Conservation (phyloP, 2,329 filamentous ascomycete genomes). For the Botryotinia calthae region DNA sequence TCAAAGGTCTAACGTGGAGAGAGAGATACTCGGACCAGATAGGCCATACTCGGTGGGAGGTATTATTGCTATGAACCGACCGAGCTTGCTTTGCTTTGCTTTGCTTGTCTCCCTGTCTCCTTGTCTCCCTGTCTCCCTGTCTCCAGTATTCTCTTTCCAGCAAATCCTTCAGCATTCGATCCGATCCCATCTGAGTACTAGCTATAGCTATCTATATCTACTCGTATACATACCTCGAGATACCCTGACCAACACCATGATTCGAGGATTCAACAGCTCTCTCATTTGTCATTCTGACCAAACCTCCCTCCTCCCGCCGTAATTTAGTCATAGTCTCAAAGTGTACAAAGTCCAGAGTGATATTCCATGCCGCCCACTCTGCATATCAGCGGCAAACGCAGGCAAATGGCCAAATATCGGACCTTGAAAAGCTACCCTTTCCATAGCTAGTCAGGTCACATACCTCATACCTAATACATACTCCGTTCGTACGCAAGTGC, state of each 20-base stretch:
- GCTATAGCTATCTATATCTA: neutral
- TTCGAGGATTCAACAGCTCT: neutral
- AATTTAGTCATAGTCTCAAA: neutral
- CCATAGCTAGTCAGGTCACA: neutral
- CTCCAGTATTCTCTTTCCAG: neutral
- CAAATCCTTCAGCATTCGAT: no score
- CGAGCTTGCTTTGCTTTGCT: neutral
- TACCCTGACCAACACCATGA: neutral
- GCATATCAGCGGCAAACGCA: neutral
- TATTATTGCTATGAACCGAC: neutral
- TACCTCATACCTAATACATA: neutral
- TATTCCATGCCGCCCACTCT: no score
- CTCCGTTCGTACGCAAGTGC: neutral
- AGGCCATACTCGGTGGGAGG: neutral
- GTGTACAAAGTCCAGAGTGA: no score
- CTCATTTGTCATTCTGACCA: neutral
- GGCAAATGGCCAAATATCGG: conserved; percentile 4
- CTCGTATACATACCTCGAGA: neutral
- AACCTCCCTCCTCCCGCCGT: neutral
- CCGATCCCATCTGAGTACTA: neutral
- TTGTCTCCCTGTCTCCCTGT: neutral
- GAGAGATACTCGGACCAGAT: neutral
- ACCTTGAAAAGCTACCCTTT: neutral
- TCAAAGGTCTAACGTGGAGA: neutral
- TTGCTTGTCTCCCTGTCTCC: neutral